Conservation (phyloP, 129 eudicot species). For the Tanacetum coccineum region DNA sequence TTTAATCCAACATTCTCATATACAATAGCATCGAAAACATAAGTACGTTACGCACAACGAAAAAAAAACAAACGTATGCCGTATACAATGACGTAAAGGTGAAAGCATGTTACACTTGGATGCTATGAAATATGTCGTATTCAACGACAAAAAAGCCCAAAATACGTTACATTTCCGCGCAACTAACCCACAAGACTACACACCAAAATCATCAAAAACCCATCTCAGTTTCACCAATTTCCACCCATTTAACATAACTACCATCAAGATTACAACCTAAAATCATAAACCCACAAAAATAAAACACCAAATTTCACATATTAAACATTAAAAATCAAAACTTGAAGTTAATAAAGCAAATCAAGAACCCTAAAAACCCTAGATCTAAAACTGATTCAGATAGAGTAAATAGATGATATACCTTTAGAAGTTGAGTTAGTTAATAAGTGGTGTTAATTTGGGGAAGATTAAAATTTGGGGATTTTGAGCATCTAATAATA, state of each 20-base stretch:
- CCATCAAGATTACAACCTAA: neutral
- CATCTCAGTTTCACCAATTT: conserved; percentile 18
- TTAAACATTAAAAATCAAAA: neutral
- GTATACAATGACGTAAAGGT: no score
- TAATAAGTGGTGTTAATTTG: conserved; percentile 13
- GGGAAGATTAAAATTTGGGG: conserved; percentile 26
- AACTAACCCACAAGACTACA: neutral
- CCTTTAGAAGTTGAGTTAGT: conserved; percentile 1
- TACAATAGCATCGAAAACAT: no score
- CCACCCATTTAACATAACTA: conserved; percentile 7
- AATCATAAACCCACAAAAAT: neutral
- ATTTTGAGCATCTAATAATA: conserved; percentile 23
- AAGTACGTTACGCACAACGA: no score
- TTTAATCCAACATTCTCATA: no score
- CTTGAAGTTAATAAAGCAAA: neutral
- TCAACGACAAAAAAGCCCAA: no score
- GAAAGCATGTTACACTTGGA: no score
- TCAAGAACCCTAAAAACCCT: neutral
- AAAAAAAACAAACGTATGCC: no score
- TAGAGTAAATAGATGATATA: conserved; percentile 14
- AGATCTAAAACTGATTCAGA: conserved; percentile 28
- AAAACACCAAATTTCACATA: neutral
- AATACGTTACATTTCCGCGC: no score
- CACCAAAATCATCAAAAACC: neutral
- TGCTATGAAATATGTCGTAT: no score